Base-by-base conservation (phyloP, 2,329 filamentous ascomycete species). In the Laburnicola sp. region DNA sequence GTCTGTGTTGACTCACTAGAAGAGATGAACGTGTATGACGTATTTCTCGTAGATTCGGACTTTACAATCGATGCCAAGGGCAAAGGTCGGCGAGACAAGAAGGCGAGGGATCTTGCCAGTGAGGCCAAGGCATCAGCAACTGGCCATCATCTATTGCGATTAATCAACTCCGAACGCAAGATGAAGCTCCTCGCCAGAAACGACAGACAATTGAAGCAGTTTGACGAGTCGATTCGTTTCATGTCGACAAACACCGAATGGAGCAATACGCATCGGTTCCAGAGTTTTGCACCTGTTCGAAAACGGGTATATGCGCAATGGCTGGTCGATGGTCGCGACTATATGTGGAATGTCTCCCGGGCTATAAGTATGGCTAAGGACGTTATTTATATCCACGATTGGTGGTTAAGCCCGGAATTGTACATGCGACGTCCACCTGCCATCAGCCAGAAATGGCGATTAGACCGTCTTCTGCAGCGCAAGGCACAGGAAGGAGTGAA, bases 331-430 rank as follows among this genome's bases (percentile, higher is more conserved):
- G 94, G 90, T 11, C 85, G 94, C 60, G 94, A 99, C 71, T 95
- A 97, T 78, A 97, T 97, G 93, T 99, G 94, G 94, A 96, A 97
- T 70, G 91, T 97, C 6, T 97, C 93, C 8, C 85, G 93, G 58
- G 94, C 94, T 9, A 95, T 99, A 65, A 94, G 91, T 69, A 96
- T 97, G 85, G 94, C 94, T 6, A 90, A 90, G 65, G 94, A 97
- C 75, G 93, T 97, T 55, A 93, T 99, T 62, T 97, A 97, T 74
- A 97, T 99, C 56, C 94, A 99, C 71, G 94, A 97, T 73, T 99
- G 94, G 94, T 99, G 94, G 94, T 77, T 99, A 35, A 97, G 90
- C 62, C 94, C 94, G 1, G 93, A 99, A 73, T 77, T 99, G 38
- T 99, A 99, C 76, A 87, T 97, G 86, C 85, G 94, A 53, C 84